Conservation (phyloP, 2,329 filamentous ascomycete genomes). For the Akanthomyces lecanii region DNA sequence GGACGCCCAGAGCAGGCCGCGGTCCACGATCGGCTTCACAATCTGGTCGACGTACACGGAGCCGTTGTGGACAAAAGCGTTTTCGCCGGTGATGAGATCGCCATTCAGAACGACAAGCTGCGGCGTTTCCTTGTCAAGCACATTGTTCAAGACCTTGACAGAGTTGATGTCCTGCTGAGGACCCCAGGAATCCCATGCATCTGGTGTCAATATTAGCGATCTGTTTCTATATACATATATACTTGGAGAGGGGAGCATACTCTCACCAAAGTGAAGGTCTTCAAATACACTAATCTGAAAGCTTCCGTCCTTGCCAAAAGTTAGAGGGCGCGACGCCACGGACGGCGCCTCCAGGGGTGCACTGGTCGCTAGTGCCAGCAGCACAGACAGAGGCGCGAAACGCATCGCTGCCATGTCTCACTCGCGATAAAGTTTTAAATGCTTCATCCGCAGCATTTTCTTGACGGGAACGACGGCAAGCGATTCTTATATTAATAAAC, state of each 20-base stretch:
- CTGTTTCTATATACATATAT: too few species aligned
- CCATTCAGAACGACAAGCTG: constrained; percentile 46
- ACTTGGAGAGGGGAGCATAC: neutral
- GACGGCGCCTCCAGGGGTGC: constrained; percentile 37
- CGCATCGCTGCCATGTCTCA: neutral
- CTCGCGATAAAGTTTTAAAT: neutral
- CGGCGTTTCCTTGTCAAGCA: constrained; percentile 28
- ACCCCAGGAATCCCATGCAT: constrained; percentile 32
- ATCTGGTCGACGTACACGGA: constrained; percentile 57
- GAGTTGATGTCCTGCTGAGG: constrained; percentile 35
- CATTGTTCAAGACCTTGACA: constrained; percentile 30
- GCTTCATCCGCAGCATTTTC: neutral
- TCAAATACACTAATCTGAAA: constrained; percentile 21
- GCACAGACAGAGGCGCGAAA: neutral
- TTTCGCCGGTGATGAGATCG: constrained; percentile 67
- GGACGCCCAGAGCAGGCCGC: constrained; percentile 57
- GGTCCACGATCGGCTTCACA: constrained; percentile 52
- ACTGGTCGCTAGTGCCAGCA: neutral
- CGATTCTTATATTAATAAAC: neutral
- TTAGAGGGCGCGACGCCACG: constrained; percentile 41
- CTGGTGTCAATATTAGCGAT: neutral
- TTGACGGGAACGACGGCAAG: neutral
- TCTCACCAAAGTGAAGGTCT: constrained; percentile 23
- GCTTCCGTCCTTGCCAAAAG: constrained; percentile 17
- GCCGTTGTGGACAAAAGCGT: constrained; percentile 49